These are phyloP conservation scores for Colletotrichum sp. DNA, from an alignment of 2,329 filamentous ascomycete genomes.

Conservation along the genomic window DNA sequence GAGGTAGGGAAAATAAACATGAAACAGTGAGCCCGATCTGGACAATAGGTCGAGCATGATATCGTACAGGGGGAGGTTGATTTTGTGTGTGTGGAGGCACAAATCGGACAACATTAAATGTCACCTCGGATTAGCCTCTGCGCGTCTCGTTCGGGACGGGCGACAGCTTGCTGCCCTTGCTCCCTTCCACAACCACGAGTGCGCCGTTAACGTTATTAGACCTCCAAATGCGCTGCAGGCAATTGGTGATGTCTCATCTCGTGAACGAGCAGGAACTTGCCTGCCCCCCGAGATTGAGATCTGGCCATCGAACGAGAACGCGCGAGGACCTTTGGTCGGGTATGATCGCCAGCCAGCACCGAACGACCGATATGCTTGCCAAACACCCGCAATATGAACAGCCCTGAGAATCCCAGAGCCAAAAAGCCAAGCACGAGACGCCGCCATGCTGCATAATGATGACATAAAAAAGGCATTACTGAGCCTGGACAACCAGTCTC, in stretches of 20 bases:
- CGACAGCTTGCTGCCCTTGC: background rate
- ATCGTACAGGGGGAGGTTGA: conserved; percentile 11
- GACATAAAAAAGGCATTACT: conserved; percentile 31
- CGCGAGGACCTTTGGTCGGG: background rate
- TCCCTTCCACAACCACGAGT: background rate
- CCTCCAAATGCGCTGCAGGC: conserved; percentile 6
- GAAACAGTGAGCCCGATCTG: conserved; percentile 15
- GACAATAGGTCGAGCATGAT: conserved; percentile 17
- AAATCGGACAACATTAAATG: background rate
- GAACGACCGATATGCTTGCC: conserved; percentile 18
- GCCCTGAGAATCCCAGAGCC: conserved; percentile 24
- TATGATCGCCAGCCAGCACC: conserved; percentile 11
- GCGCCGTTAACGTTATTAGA: background rate
- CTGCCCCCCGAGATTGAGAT: background rate
- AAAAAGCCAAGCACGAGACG: conserved; percentile 32
- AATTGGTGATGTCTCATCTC: background rate
- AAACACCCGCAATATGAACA: conserved; percentile 21
- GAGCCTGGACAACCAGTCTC: background rate
- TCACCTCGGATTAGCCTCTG: conserved; percentile 14
- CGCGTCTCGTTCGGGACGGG: background rate
- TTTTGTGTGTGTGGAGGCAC: background rate
- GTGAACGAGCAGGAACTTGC: conserved; percentile 1
- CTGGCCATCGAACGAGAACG: conserved; percentile 5
- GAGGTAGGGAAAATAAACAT: background rate
- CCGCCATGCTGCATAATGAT: conserved; percentile 42